Base-by-base conservation (phyloP, 805 yeast species). In the Kodamaea fukazawae region DNA sequence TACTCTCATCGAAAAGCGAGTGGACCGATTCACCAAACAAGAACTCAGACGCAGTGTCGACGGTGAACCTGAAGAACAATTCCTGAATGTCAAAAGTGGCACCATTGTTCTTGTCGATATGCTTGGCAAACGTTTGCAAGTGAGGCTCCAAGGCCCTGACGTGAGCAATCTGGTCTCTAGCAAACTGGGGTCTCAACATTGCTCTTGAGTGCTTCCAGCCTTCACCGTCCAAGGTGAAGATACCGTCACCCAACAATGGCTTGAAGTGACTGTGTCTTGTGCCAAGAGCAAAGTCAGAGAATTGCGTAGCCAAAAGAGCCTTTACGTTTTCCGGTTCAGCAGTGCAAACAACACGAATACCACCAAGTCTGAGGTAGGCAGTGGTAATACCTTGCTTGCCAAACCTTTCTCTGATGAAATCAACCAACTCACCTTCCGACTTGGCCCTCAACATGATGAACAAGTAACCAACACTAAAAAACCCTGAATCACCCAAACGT, bases 1-100 rank as follows among this genome's bases (percentile, higher is more conserved):
- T 47, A 6, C 48, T 38, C 4, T 49, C 54, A 41, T 61, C 66
- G 23, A 46, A 48, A 28, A 65, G 57, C 15, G 61, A 50, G 31
- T 55, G 57, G 32, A 56, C 57, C 7, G 65, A 54, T 45, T 63
- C 67, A 15, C 73, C 73, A 51, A 68, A 64, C 39, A 68, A 58
- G 46, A 67, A 66, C 49, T 68, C 72, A 16, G 70, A 57, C 7
- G 72, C 61, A 18, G 70, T 59, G 46, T 68, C 73, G 40, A 67
- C 54, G 11, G 73, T 66, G 14, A 65, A 55, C 36, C 49, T 53
- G 45, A 55, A 60, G 45, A 65, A 60, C 25, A 54, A 54, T n/a
- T 58, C 60, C 43, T 64, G 70, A 29, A 63, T 38, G 43, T 65
- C 67, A 45, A 64, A 53, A 8, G 51, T 42, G 17, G 45, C 27